Conservation (phyloP, 805 yeast species). For the Candida insectorum region DNA sequence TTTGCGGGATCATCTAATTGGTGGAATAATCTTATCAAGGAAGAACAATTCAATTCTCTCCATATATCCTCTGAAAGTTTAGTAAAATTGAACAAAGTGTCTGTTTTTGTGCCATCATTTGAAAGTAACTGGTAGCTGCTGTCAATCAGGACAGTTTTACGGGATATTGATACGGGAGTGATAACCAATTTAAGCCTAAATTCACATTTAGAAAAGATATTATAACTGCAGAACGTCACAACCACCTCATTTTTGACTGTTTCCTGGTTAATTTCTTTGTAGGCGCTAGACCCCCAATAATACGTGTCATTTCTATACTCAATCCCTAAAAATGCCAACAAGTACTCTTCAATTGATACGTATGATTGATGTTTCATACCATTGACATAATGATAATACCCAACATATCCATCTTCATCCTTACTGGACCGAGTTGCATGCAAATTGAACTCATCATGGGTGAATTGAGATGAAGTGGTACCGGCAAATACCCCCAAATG, state of each 20-base stretch:
- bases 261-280: background rate
- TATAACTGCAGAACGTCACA: conserved; percentile 66
- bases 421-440: conserved; percentile 8
- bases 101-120: conserved; percentile 3
- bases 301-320: conserved; percentile 14
- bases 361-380: conserved; percentile 24
- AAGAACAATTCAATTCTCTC: conserved; percentile 61
- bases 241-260: conserved; percentile 20
- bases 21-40: conserved; percentile 51
- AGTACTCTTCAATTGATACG: conserved; percentile 26
- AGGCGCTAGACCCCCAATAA: conserved; percentile 11
- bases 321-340: conserved; percentile 26
- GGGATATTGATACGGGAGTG: conserved; percentile 15
- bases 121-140: conserved; percentile 26
- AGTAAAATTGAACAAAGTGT: conserved; percentile 1
- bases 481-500: conserved; percentile 38
- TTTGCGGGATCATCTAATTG: conserved; percentile 52
- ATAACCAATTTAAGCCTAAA: conserved; percentile 60
- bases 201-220: conserved; percentile 71
- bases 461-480: conserved; percentile 22
- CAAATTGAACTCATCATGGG: conserved; percentile 25
- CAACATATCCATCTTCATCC: conserved; percentile 39
- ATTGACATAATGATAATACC: conserved; percentile 36
- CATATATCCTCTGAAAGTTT: conserved; percentile 29
- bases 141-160: conserved; percentile 21